phyloP scores from a whole-genome alignment of 2,329 filamentous ascomycete genomes.

The Lasiodiplodia theobromae region DNA sequence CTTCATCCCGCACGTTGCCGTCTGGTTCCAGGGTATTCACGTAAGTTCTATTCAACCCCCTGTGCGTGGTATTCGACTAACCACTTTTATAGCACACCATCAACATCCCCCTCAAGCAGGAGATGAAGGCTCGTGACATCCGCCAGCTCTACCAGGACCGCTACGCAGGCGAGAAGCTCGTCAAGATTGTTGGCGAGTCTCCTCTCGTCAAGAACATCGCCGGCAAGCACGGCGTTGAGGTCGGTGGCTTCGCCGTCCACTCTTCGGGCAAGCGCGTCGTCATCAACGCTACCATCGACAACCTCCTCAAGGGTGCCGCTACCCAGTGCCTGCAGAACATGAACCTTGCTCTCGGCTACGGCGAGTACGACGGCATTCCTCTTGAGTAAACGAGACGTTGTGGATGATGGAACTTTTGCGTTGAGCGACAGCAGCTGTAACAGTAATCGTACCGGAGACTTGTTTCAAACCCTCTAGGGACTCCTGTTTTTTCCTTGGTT shows the following conservation, averaged over 20 bases:
- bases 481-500: neutral
- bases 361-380: conserved; percentile 88
- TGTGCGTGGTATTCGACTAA: neutral
- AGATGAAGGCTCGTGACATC: conserved; percentile 90
- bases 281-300: conserved; percentile 93
- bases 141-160: conserved; percentile 94
- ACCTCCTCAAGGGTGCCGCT: conserved; percentile 89
- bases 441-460: conserved; percentile 1
- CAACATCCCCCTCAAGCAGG: conserved; percentile 83
- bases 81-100: conserved; percentile 72
- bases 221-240: conserved; percentile 87
- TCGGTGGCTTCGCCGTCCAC: conserved; percentile 95
- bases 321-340: conserved; percentile 96
- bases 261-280: conserved; percentile 88
- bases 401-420: neutral
- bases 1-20: conserved; percentile 94
- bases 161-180: conserved; percentile 92
- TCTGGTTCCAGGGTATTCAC: conserved; percentile 96
- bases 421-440: neutral
- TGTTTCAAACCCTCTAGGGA: neutral
- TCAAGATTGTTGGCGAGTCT: conserved; percentile 89
- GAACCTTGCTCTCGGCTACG: conserved; percentile 89
- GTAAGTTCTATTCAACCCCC: conserved; percentile 44
- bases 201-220: conserved; percentile 86
- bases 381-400: conserved; percentile 11